Conservation (phyloP, 169 alveolate species). For the Eimeria mitis region DNA sequence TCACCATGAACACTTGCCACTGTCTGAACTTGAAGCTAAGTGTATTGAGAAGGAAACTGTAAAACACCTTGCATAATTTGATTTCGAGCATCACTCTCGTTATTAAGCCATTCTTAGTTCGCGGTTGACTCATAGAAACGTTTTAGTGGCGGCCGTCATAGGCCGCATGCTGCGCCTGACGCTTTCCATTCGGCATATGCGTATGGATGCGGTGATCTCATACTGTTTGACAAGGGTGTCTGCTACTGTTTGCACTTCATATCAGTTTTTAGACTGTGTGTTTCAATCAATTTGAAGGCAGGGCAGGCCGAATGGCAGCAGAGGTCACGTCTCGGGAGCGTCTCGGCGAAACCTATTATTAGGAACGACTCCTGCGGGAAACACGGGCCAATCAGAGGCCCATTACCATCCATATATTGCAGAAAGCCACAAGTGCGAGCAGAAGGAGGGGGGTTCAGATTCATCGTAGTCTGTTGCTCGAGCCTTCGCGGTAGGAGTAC, state of each 20-base stretch:
- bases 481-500: neutral
- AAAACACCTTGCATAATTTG: neutral
- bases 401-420: neutral
- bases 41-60: neutral
- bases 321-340: constrained; percentile 38
- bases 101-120: neutral
- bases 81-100: neutral
- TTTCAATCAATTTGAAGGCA: neutral
- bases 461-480: neutral
- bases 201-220: neutral
- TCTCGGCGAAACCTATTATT: neutral
- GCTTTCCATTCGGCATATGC: neutral
- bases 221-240: neutral
- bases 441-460: neutral
- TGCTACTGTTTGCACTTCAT: neutral
- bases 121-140: neutral
- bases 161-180: neutral
- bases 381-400: neutral
- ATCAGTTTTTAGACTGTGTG: neutral
- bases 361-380: neutral
- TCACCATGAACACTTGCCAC: neutral
- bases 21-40: neutral
- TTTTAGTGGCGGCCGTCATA: neutral
- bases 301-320: neutral
- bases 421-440: neutral